These are phyloP conservation scores for Pythium plurisporium DNA, from an alignment of 352 stramenopile species.

Conservation along the genomic window DNA sequence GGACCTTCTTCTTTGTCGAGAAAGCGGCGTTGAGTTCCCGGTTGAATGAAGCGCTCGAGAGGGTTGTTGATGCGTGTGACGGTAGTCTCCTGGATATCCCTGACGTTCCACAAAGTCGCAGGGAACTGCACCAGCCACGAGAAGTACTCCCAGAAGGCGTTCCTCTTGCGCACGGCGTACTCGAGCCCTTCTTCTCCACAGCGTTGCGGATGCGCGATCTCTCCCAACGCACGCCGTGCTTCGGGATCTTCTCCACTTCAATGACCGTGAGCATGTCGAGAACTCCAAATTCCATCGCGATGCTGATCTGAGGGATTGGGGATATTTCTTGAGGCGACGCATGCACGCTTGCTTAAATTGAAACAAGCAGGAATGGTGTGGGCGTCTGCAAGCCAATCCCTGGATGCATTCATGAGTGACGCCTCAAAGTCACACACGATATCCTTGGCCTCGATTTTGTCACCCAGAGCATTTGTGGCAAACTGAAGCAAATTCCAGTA, in stretches of 20 bases:
- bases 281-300: background rate
- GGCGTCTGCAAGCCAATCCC: background rate
- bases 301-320: background rate
- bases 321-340: background rate
- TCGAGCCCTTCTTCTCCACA: background rate
- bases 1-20: no score
- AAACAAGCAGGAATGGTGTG: background rate
- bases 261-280: background rate
- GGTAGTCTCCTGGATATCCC: no score
- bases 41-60: background rate
- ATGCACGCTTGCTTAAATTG: background rate
- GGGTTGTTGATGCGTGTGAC: background rate
- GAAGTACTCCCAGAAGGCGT: background rate
- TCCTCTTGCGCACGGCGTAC: no score
- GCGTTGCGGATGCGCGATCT: background rate
- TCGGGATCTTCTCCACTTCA: background rate
- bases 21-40: background rate
- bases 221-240: background rate
- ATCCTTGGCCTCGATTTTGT: slow-evolving; percentile 1
- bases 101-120: no score
- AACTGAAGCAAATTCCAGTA: slow-evolving; percentile 22
- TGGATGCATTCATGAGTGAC: slow-evolving; percentile 2
- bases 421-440: slow-evolving; percentile 15
- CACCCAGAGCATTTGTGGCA: background rate
- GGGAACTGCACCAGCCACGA: no score